These are phyloP conservation scores for Xylaria sp. DNA, from an alignment of 2,329 filamentous ascomycete species.

Conservation along the genomic window DNA sequence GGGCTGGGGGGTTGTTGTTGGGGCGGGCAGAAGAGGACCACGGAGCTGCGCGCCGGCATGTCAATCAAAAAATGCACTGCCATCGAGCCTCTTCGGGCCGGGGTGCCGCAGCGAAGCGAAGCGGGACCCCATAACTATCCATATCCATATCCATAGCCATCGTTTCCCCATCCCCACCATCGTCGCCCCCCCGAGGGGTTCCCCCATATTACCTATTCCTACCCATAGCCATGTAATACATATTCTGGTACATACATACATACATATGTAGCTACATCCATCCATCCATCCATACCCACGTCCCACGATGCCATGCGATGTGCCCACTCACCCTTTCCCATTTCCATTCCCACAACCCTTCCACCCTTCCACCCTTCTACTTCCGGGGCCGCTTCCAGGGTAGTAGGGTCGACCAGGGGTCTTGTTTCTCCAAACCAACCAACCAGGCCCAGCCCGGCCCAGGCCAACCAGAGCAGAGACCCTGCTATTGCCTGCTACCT, in stretches of 20 bases:
- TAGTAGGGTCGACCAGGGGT: background rate
- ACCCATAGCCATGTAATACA: no score
- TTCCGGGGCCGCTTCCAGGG: constrained; percentile 13
- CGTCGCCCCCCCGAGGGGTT: background rate
- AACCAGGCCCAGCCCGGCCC: background rate
- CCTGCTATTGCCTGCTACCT: constrained; percentile 3
- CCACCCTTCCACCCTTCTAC: background rate
- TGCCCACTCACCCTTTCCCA: background rate
- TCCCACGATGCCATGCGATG: no score
- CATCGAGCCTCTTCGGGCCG: constrained; percentile 47
- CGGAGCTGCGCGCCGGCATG: constrained; percentile 49
- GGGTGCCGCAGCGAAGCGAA: constrained; percentile 46
- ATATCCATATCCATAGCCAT: no score
- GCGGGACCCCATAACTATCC: constrained; percentile 13
- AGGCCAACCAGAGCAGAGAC: background rate
- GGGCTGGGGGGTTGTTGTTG: background rate
- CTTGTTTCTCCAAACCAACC: constrained; percentile 29
- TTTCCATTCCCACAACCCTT: no score
- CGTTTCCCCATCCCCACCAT: background rate
- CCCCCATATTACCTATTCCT: background rate
- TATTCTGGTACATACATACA: no score
- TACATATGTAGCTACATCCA: no score
- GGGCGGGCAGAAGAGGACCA: constrained; percentile 20
- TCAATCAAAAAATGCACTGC: constrained; percentile 47
- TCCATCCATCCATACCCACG: no score